phyloP scores from a whole-genome alignment of 257 asterid genomes.

The Solanum acaule region DNA sequence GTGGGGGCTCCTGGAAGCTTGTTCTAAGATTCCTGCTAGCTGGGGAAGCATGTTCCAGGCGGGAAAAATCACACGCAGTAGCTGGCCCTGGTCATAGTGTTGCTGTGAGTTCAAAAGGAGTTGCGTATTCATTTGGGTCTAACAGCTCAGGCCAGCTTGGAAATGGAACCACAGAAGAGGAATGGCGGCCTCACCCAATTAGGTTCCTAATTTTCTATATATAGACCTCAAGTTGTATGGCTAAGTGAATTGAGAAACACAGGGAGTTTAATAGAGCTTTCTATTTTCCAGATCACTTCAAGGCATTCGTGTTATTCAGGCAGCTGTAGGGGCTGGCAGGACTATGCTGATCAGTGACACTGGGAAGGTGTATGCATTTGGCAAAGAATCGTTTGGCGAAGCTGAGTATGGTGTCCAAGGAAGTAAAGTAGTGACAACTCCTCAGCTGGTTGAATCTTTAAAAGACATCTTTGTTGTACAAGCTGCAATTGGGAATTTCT shows the following conservation, averaged over 20 bases:
- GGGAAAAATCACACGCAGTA: constrained; percentile 92
- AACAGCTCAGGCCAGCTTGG: constrained; percentile 96
- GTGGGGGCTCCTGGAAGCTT: constrained; percentile 97
- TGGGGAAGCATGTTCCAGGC: constrained; percentile 82
- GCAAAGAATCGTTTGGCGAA: constrained; percentile 89
- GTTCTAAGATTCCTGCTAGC: constrained; percentile 84
- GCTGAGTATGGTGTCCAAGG: constrained; percentile 73
- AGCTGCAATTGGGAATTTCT: constrained; percentile 96
- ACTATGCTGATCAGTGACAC: constrained; percentile 82
- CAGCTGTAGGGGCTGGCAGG: constrained; percentile 89
- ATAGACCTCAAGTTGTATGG: background rate
- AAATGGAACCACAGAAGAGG: constrained; percentile 76
- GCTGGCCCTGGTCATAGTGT: constrained; percentile 99
- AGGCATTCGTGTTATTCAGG: constrained; percentile 85
- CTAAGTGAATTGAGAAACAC: background rate
- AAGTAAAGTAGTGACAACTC: constrained; percentile 52
- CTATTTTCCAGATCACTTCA: constrained; percentile 67
- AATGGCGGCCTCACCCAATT: constrained; percentile 59
- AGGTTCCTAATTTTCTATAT: constrained; percentile 33
- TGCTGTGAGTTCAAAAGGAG: constrained; percentile 81
- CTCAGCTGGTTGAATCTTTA: constrained; percentile 82
- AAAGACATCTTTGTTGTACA: constrained; percentile 91
- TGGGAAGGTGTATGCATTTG: constrained; percentile 85
- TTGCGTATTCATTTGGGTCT: constrained; percentile 83
- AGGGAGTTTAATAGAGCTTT: constrained; percentile 13